Evolutionary conservation across 306 rosid species (phyloP), one percentile per base, ranked within the genome.

Genomic region (Lablab purpureus): DNA sequence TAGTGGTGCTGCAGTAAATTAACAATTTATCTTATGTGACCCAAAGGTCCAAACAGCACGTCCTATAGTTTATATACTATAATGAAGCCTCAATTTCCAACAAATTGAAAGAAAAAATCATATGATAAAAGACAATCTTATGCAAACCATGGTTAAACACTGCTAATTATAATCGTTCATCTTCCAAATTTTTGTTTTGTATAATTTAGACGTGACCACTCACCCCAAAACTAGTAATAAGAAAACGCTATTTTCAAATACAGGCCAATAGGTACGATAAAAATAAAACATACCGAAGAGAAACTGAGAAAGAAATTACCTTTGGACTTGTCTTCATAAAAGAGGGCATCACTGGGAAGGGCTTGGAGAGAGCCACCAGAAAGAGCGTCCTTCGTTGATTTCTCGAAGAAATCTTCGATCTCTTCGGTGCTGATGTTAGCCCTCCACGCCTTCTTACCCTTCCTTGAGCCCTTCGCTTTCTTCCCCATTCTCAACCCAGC

Each of bases 381-480:
- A 68, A 85, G 94, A 67, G 97, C 93, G 60, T 91, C 94, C 81
- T 87, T 91, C 0, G 94, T 93, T 0, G 98, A 81, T 73, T 88
- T 84, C 81, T 93, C 94, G 32, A 63, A 90, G 88, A 85, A 89
- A 66, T 89, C 91, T 21, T 91, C 88, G 8, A 93, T 87, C 87
- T 93, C 97, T 27, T 86, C 83, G 0, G 93, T 87, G 78, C 98
- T 89, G 43, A 93, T 93, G 86, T 93, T 93, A 10, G 97, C 90
- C 41, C 97, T 85, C 98, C 98, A 93, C 50, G 97, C 93, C 86
- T 93, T 93, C 88, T 91, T 93, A 22, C 94, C 98, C 94, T 93
- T 93, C 84, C 94, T 81, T 2, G 97, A 91, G 5, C 85, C 83
- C 86, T 91, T 93, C 1, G 97, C 80, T 64, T 87, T 68, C 56